A percentile compares a stretch with the other conserved stretches of the same genome.
Conservation (phyloP, 2,329 filamentous ascomycete genomes). For the Teratosphaeria nubilosa region DNA sequence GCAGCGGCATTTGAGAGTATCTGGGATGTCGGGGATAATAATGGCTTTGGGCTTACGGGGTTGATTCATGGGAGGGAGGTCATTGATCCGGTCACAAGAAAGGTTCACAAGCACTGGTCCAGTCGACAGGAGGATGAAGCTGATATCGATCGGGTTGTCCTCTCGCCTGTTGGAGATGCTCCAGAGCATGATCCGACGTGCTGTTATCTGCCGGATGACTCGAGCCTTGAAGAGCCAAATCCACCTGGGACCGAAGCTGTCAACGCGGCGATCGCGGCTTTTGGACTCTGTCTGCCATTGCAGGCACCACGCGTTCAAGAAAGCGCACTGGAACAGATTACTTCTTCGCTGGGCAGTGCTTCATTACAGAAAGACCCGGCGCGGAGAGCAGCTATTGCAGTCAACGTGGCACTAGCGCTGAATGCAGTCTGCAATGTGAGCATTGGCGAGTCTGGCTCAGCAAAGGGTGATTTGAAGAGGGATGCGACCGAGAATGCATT, state of each 20-base stretch:
- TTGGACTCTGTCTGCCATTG: conserved; percentile 80
- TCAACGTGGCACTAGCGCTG: conserved; percentile 79
- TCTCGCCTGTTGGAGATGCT: conserved; percentile 64
- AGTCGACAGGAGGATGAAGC: conserved; percentile 50
- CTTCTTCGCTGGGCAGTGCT: conserved; percentile 74
- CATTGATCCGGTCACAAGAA: conserved; percentile 54
- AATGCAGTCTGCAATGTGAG: conserved; percentile 73
- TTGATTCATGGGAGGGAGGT: conserved; percentile 69
- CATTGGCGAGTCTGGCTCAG: conserved; percentile 65
- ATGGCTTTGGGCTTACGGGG: conserved; percentile 84
- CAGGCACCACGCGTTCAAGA: conserved; percentile 90
- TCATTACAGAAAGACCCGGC: conserved; percentile 76
- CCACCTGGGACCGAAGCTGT: conserved; percentile 88
- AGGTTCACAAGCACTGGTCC: conserved; percentile 40
- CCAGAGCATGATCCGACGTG: conserved; percentile 82
- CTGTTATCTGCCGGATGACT: conserved; percentile 53
- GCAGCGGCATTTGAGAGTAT: conserved; percentile 84
- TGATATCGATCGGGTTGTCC: conserved; percentile 46
- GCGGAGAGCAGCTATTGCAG: conserved; percentile 77
- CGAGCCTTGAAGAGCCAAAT: conserved; percentile 41
- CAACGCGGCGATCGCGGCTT: conserved; percentile 86
- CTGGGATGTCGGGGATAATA: conserved; percentile 93
- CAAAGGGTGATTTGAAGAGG: conserved; percentile 62
- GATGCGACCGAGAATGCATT: conserved; percentile 65
- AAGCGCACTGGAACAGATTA: conserved; percentile 85